Base-by-base conservation (phyloP, 495 filamentous ascomycete genomes). In the Ramalina intermedia region DNA sequence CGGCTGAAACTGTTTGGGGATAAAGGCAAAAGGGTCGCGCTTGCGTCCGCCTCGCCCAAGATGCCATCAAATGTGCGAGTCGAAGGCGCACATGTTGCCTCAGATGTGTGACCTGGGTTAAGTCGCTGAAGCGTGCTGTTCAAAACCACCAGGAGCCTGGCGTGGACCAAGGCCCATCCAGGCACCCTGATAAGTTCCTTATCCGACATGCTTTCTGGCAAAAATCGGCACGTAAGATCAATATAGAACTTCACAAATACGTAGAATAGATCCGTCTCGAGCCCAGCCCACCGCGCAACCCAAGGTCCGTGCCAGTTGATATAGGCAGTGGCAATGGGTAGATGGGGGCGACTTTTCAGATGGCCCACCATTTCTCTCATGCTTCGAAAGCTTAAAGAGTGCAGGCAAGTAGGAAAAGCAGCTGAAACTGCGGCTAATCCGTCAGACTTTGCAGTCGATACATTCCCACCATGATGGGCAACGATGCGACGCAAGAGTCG, bases 171-270 rank as follows among this genome's bases (percentile, higher is more conserved):
- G 11, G 90, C 71, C 58, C 94, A 78, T 0, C 82, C 91, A 38
- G 91, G 91, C 1, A 83, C 80, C 53, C 75, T 67, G 37, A 78
- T 61, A 12, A 70, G 68, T 41, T 81, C 79, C 26, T 77, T 71
- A 61, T 81, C 80, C 52, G 80, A 78, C 7, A 73, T 65, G 8
- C 80, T 77, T 1, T 71, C 52, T 0, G 85, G 84, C 42, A 94
- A 67, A 57, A 88, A 89, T 50, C 93, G 86, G 23, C 82, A 79
- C 37, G 83, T 75, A 6, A 98, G 66, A 41, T 90, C 79, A 60
- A 93, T 82, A 53, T 85, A 91, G 60, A 91, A 81, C 66, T 94
- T 96, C 63, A 81, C 78, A 63, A 98, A 98, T 14, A 95, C 81
- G 66, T 84, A 96, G 58, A 96, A 85, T 41, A 98, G 67, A 65